phyloP scores from a whole-genome alignment of 1,284 basidiomycete species.

The Ceratorhiza oryzae-sativae region DNA sequence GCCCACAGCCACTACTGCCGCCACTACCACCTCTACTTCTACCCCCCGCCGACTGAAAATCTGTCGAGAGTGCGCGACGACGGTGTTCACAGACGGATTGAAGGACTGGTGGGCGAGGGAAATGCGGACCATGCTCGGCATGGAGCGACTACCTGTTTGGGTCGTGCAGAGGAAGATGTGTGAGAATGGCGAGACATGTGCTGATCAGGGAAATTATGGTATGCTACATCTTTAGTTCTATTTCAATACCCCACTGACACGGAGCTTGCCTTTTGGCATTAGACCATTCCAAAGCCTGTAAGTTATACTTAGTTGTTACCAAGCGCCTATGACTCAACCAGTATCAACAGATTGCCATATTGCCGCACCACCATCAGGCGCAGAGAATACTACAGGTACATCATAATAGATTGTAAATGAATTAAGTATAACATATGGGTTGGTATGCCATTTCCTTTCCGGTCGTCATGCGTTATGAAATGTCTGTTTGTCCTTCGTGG shows the following conservation, averaged over 20 bases:
- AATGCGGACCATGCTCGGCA: conserved; percentile 17
- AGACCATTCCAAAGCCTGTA: conserved; percentile 33
- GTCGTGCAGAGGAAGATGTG: conserved; percentile 9
- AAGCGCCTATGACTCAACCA: not conserved
- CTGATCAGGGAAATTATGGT: conserved; percentile 25
- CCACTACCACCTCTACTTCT: not conserved
- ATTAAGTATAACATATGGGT: not conserved
- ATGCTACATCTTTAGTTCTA: not conserved
- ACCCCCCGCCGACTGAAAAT: conserved; percentile 19
- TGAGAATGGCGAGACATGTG: conserved; percentile 13
- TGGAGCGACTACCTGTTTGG: conserved; percentile 30
- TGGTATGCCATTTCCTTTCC: not conserved
- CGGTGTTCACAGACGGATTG: conserved; percentile 14
- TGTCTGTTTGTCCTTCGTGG: not conserved
- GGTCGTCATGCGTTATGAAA: not conserved
- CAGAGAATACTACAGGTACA: not conserved
- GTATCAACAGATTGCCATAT: conserved; percentile 16
- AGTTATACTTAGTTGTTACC: not conserved
- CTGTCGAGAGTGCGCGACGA: conserved; percentile 31
- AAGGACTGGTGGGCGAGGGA: conserved; percentile 33
- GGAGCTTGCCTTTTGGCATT: not conserved
- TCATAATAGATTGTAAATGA: conserved; percentile 1
- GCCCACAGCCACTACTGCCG: not conserved
- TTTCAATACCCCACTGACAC: not conserved
- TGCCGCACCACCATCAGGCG: not conserved